These are phyloP conservation scores for Apostasia shenzhenica DNA, from an alignment of 106 monocot genomes.

Conservation along the genomic window DNA sequence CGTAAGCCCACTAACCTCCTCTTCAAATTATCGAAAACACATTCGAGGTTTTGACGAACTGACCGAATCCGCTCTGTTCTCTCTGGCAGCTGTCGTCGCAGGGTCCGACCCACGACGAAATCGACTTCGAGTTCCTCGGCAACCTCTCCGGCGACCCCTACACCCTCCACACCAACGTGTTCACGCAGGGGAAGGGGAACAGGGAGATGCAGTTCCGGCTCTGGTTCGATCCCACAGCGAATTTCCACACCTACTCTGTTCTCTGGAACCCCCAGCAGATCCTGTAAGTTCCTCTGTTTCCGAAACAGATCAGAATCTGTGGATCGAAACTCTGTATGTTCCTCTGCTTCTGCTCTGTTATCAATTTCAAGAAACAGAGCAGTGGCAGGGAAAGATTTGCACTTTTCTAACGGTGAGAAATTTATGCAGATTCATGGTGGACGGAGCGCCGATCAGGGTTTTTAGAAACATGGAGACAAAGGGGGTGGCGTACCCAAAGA, in stretches of 20 bases:
- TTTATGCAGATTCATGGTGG: constrained; percentile 14
- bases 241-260: constrained; percentile 60
- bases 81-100: constrained; percentile 10
- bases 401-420: not conserved
- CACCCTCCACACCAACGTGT: constrained; percentile 66
- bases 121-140: constrained; percentile 64
- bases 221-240: constrained; percentile 55
- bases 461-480: constrained; percentile 7
- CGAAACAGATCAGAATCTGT: no score
- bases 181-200: constrained; percentile 43
- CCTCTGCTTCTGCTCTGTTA: no score
- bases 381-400: no score
- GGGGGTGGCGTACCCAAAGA: constrained; percentile 6
- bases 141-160: constrained; percentile 45
- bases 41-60: not conserved
- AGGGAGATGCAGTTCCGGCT: constrained; percentile 46
- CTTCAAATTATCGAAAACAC: not conserved
- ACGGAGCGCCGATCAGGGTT: constrained; percentile 11
- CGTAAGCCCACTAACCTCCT: constrained; percentile 4
- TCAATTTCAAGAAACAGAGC: no score
- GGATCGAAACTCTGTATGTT: not conserved
- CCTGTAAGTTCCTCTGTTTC: constrained; percentile 10
- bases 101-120: constrained; percentile 29
- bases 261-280: constrained; percentile 38
- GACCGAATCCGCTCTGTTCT: not conserved